Conservation (phyloP, 495 filamentous ascomycete species). For the Cercophora scortea region DNA sequence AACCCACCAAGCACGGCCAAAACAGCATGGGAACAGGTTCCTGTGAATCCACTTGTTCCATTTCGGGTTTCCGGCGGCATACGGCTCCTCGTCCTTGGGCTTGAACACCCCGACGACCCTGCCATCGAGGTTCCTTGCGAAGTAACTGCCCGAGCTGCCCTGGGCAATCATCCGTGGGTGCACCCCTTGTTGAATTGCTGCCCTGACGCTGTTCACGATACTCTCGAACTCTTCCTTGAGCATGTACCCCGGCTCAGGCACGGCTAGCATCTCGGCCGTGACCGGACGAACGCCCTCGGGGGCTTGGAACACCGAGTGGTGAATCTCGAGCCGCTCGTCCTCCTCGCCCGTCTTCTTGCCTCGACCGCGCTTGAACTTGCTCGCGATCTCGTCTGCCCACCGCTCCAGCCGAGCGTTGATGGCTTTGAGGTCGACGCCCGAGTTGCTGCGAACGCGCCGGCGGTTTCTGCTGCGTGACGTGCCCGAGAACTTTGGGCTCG, state of each 20-base stretch:
- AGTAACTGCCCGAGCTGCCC: slow-evolving; percentile 96
- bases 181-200: slow-evolving; percentile 83
- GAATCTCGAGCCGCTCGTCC: slow-evolving; percentile 79
- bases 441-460: slow-evolving; percentile 65
- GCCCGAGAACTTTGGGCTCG: slow-evolving; percentile 33
- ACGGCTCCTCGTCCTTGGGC: slow-evolving; percentile 98
- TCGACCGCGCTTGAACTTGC: slow-evolving; percentile 84
- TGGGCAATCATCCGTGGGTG: slow-evolving; percentile 95
- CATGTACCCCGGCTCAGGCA: slow-evolving; percentile 45
- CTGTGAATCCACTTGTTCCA: slow-evolving; percentile 96
- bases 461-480: slow-evolving; percentile 25
- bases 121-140: slow-evolving; percentile 82
- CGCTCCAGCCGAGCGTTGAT: slow-evolving; percentile 94
- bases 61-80: slow-evolving; percentile 84
- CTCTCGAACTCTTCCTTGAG: slow-evolving; percentile 78
- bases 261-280: slow-evolving; percentile 64
- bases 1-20: slow-evolving; percentile 75
- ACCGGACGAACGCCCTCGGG: slow-evolving; percentile 76
- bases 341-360: slow-evolving; percentile 70
- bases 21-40: slow-evolving; percentile 94
- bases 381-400: slow-evolving; percentile 97
- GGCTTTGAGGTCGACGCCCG: slow-evolving; percentile 94
- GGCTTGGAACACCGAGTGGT: slow-evolving; percentile 91
- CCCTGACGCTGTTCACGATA: slow-evolving; percentile 79
- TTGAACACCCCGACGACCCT: slow-evolving; percentile 98